Conservation (phyloP, 257 asterid species). For the Solanum appendiculatum region DNA sequence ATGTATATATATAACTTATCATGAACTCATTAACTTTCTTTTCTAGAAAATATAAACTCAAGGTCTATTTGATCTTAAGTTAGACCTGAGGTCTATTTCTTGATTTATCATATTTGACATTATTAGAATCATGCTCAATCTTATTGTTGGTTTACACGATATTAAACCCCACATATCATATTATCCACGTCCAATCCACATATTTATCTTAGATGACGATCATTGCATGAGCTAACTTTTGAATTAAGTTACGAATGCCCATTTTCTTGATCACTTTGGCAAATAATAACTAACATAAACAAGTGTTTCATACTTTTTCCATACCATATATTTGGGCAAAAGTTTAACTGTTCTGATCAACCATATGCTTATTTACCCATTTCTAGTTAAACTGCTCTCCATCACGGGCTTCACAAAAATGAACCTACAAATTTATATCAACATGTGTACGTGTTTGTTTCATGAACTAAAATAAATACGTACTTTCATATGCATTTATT, state of each 20-base stretch:
- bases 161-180: background rate
- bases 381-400: background rate
- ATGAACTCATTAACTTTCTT: no score
- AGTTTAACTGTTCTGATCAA: background rate
- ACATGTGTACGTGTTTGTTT: background rate
- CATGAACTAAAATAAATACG: background rate
- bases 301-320: background rate
- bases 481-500: background rate
- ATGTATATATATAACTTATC: no score
- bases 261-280: background rate
- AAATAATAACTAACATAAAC: background rate
- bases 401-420: background rate
- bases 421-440: background rate
- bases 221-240: background rate
- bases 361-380: background rate
- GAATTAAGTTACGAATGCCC: background rate
- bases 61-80: no score
- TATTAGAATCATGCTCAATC: no score
- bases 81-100: no score
- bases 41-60: no score
- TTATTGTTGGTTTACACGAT: background rate
- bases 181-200: background rate
- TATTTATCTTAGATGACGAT: background rate
- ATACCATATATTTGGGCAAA: background rate
- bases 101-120: background rate